Conservation (phyloP, 2,329 filamentous ascomycete species). For the Biscogniauxia marginata region DNA sequence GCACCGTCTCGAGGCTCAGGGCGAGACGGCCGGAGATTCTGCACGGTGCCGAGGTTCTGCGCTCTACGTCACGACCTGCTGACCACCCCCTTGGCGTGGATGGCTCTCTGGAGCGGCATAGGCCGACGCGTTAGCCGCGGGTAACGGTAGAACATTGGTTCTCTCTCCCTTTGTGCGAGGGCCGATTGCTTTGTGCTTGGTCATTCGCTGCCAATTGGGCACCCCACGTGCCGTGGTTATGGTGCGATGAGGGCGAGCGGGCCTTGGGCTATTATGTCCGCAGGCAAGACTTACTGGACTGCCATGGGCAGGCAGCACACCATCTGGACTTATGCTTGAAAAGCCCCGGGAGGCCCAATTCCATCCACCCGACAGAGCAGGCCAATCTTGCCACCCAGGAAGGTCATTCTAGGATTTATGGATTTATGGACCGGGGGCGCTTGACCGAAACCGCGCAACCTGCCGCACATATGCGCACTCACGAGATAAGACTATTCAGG, state of each 20-base stretch:
- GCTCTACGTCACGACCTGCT: not conserved
- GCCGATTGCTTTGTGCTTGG: constrained; percentile 12
- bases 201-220: constrained; percentile 26
- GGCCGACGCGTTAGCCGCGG: constrained; percentile 7
- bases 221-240: constrained; percentile 26
- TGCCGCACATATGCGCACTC: constrained; percentile 9
- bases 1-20: constrained; percentile 15
- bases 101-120: not conserved
- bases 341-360: not conserved
- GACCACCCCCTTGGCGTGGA: not conserved
- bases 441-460: constrained; percentile 20
- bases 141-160: constrained; percentile 15
- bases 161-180: constrained; percentile 5
- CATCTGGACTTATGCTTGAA: not conserved
- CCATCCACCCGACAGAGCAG: constrained; percentile 5
- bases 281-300: too few species aligned
- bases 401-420: not conserved
- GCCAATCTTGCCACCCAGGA: not conserved
- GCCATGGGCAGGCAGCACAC: constrained; percentile 2
- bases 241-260: constrained; percentile 11
- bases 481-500: constrained; percentile 19
- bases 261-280: constrained; percentile 16
- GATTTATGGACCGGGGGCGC: constrained; percentile 11
- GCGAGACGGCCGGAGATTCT: not conserved
- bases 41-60: not conserved